Base-by-base conservation (phyloP, 768 basidiomycete species). In the Macrolepiota fuliginosa region DNA sequence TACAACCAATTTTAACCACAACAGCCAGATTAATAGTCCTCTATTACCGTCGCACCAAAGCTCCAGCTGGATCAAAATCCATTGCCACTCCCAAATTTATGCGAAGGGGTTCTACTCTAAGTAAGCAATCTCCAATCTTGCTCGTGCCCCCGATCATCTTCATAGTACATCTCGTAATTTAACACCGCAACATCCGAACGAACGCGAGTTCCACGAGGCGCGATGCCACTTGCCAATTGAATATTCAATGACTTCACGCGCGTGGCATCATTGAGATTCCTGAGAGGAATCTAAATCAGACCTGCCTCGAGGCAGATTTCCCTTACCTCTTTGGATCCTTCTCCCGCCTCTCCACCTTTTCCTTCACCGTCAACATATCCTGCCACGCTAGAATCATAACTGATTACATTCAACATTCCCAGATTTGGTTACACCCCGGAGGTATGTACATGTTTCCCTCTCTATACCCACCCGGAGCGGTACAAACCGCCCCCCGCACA, bases 31-130 rank as follows among this genome's bases (percentile, higher is more conserved):
- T 19, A 15, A 24, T 19, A 35, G n/a, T 3, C 22, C 47, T 49
- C 19, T 22, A 24, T 22, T 15, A 45, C 42, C 42, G 7, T 10
- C 47, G 15, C 40, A 42, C 17, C 54, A 42, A 37, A 4, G 5
- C 12, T n/a, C 35, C 4, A 27, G 17, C 11, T 22, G 5, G 45
- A 49, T 55, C 61, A 74, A 77, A 64, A 77, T 91, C 60, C 75
- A 87, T 55, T 71, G 73, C 55, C 89, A 93, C 73, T 90, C 92
- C 10, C 92, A 94, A 73, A 75, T 93, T 22, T 81, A 79, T 49
- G 89, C 83, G 58, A 87, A 83, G 69, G 80, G 75, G 6, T 94
- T 94, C 73, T 94, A 94, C 71, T 79, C 82, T 71, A 90, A 82
- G 92, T 93, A 74, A 74, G 85, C 76, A 13, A 29, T 22, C 25